A percentile compares a stretch with the other conserved stretches of the same genome.
Conservation (phyloP, 768 basidiomycete genomes). For the Leccinum uliginosum region DNA sequence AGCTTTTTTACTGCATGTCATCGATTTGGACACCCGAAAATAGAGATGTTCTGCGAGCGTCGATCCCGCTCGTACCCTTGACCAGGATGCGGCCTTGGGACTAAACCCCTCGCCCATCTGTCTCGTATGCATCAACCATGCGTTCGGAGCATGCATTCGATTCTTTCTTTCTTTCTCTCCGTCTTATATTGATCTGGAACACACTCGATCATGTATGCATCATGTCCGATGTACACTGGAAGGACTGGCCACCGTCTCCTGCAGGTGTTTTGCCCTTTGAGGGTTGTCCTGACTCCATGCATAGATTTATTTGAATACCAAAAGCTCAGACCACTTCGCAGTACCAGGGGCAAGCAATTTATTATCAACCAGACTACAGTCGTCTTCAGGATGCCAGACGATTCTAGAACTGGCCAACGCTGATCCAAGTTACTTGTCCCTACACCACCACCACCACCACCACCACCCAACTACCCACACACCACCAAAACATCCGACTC, state of each 20-base stretch:
- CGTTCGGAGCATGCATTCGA: background rate
- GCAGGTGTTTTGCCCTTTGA: background rate
- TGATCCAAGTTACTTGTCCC: slow-evolving; percentile 8
- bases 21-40: too few relatives aligned
- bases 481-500: slow-evolving; percentile 12
- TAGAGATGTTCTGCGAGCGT: background rate
- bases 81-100: background rate
- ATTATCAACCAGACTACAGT: slow-evolving; percentile 8
- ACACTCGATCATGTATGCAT: background rate
- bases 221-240: background rate
- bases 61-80: background rate
- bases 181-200: background rate
- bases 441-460: slow-evolving; percentile 1
- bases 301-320: background rate
- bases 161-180: background rate
- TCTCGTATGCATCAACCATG: too few relatives aligned
- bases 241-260: background rate
- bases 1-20: background rate
- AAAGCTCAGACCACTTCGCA: background rate
- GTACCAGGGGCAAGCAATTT: background rate
- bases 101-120: too few relatives aligned
- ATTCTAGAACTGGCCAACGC: slow-evolving; percentile 1
- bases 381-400: slow-evolving; percentile 6
- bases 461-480: background rate
- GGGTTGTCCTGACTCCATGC: background rate